These are phyloP conservation scores for Azolla pinnata DNA, from an alignment of 75 land plant genomes.

Conservation along the genomic window DNA sequence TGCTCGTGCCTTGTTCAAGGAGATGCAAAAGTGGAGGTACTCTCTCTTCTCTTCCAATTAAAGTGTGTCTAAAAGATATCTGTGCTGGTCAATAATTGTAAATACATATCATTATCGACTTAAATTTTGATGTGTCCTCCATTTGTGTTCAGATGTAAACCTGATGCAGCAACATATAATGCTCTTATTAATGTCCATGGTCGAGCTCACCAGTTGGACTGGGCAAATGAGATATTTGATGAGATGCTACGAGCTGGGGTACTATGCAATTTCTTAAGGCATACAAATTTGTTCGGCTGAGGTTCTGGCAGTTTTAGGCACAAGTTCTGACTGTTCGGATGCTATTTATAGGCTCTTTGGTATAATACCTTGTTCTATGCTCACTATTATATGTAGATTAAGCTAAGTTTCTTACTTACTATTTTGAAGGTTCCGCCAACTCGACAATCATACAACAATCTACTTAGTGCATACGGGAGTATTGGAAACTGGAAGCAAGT, in stretches of 20 bases:
- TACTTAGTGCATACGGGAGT: slow-evolving; percentile 86
- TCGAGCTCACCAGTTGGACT: slow-evolving; percentile 83
- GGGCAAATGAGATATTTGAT: slow-evolving; percentile 83
- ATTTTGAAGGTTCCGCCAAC: slow-evolving; percentile 83
- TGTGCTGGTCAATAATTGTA: not conserved
- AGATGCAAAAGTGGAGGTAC: slow-evolving; percentile 98
- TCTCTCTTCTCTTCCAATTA: not conserved
- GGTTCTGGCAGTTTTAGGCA: not conserved
- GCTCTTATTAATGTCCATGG: slow-evolving; percentile 88
- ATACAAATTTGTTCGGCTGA: not conserved
- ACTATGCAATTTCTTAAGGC: slow-evolving; percentile 14
- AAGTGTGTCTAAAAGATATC: not conserved
- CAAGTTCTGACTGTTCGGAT: not conserved
- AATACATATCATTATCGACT: not conserved
- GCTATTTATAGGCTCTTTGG: no score
- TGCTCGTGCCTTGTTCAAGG: slow-evolving; percentile 84
- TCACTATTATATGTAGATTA: not conserved
- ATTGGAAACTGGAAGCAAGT: slow-evolving; percentile 83
- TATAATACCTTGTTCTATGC: not conserved
- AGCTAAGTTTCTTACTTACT: slow-evolving; percentile 3
- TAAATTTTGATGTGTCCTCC: not conserved
- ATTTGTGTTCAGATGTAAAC: slow-evolving; percentile 59
- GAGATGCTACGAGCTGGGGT: slow-evolving; percentile 96
- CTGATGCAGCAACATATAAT: slow-evolving; percentile 93
- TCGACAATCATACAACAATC: slow-evolving; percentile 77